phyloP scores from a whole-genome alignment of 352 stramenopile species.

The Phytophthora lateralis region DNA sequence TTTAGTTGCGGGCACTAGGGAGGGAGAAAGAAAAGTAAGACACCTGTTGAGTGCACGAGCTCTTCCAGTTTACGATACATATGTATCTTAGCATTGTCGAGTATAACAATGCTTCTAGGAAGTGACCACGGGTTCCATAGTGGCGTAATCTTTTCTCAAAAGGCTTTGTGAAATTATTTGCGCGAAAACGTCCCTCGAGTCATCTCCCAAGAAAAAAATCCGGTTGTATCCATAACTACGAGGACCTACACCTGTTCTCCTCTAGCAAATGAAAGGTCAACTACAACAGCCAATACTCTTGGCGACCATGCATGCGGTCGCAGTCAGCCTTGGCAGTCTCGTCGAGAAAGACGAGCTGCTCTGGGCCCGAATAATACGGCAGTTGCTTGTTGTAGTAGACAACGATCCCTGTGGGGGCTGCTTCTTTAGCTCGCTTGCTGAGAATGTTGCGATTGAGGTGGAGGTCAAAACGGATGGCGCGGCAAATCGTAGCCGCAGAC shows the following conservation, averaged over 20 bases:
- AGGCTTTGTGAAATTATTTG: slow-evolving; percentile 7
- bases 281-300: slow-evolving; percentile 1
- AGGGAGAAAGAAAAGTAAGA: slow-evolving; percentile 20
- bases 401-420: neutral
- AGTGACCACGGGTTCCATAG: slow-evolving; percentile 6
- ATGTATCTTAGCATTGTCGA: slow-evolving; percentile 16
- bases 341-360: slow-evolving; percentile 12
- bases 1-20: slow-evolving; percentile 23
- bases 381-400: slow-evolving; percentile 14
- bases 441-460: slow-evolving; percentile 5
- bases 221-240: slow-evolving; percentile 1
- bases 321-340: slow-evolving; percentile 10
- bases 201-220: slow-evolving; percentile 7
- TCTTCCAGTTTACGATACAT: slow-evolving; percentile 11
- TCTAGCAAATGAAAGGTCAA: slow-evolving; percentile 9
- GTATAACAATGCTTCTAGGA: slow-evolving; percentile 3
- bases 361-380: slow-evolving; percentile 7
- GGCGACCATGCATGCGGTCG: slow-evolving; percentile 11
- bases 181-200: slow-evolving; percentile 5
- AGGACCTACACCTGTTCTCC: slow-evolving; percentile 9
- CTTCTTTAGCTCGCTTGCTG: slow-evolving; percentile 7
- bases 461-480: slow-evolving; percentile 8
- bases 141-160: neutral
- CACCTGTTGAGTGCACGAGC: slow-evolving; percentile 3
- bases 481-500: slow-evolving; percentile 2